phyloP scores from a whole-genome alignment of 192 early-diverging fungal genomes.

The Chytriomyces sp. region DNA sequence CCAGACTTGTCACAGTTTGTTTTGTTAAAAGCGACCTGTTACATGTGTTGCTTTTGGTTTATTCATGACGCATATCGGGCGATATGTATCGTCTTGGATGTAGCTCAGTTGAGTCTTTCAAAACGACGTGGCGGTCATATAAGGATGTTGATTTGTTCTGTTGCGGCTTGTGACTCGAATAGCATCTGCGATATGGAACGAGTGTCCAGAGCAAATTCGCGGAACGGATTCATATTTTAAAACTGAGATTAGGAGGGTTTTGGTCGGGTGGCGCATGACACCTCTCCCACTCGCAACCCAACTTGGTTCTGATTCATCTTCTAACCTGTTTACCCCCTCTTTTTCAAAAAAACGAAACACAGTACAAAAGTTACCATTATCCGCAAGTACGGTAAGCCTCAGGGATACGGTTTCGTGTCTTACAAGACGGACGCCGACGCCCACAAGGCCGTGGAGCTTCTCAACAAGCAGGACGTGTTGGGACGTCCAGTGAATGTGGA shows the following conservation, averaged over 20 bases:
- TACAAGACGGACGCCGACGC: conserved; percentile 72
- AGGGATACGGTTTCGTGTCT: conserved; percentile 94
- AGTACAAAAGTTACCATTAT: conserved; percentile 80
- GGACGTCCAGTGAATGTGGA: conserved; percentile 90
- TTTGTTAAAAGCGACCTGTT: not conserved
- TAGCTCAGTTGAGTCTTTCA: too few species aligned
- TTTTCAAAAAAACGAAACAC: too few species aligned
- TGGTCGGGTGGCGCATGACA: conserved; percentile 23
- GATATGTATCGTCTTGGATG: not conserved
- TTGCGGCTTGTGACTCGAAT: too few species aligned
- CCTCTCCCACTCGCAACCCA: not conserved
- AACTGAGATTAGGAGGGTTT: too few species aligned
- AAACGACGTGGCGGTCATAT: too few species aligned
- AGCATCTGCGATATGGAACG: too few species aligned
- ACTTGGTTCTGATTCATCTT: too few species aligned
- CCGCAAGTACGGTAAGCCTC: conserved; percentile 74
- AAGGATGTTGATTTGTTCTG: too few species aligned
- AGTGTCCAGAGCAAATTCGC: too few species aligned
- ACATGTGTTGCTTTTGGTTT: not conserved
- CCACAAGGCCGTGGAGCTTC: conserved; percentile 67
- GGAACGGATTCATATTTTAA: too few species aligned
- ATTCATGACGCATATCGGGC: not conserved
- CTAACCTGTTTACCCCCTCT: conserved; percentile 4
- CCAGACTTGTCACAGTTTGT: not conserved
- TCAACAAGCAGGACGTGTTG: conserved; percentile 61